Percentiles rank a stretch among this genome's conserved stretches.
phyloP scores from a whole-genome alignment of 176 grass and related monocot genomes.

The Calamus simplicifolius region DNA sequence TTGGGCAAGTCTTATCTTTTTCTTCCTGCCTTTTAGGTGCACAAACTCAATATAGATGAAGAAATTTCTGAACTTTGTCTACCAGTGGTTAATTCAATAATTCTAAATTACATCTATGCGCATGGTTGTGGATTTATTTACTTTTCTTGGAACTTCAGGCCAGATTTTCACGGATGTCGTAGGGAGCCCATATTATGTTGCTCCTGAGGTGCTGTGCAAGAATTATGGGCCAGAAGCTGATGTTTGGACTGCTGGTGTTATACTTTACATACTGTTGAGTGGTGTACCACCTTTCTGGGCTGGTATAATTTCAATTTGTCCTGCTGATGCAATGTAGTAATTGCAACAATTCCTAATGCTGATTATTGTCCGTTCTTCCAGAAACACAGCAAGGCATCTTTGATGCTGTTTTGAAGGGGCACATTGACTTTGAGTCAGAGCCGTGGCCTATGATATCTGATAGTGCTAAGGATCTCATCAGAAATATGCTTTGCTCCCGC shows the following conservation, averaged over 20 bases:
- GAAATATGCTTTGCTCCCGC: constrained; percentile 39
- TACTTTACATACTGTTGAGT: constrained; percentile 65
- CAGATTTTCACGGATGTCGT: constrained; percentile 65
- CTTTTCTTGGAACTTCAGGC: constrained; percentile 17
- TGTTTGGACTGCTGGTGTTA: constrained; percentile 67
- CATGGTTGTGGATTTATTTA: not conserved
- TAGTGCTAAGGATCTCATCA: constrained; percentile 61
- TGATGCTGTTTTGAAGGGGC: constrained; percentile 47
- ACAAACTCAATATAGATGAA: no score
- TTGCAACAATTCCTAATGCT: not conserved
- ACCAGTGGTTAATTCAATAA: not conserved
- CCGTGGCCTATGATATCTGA: constrained; percentile 55
- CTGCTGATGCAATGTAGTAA: not conserved
- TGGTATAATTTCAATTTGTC: constrained; percentile 1
- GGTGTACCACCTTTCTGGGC: constrained; percentile 76
- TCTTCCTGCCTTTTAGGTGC: no score
- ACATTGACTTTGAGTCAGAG: constrained; percentile 52
- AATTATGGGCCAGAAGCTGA: constrained; percentile 69
- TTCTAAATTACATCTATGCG: not conserved
- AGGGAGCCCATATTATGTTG: constrained; percentile 66
- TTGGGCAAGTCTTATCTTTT: no score
- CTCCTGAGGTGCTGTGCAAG: constrained; percentile 68
- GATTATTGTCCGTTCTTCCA: not conserved
- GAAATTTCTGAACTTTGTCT: not conserved
- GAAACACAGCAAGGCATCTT: constrained; percentile 82